These are phyloP conservation scores for Candida glucosophila DNA, from an alignment of 1,139 yeast genomes.

Conservation along the genomic window DNA sequence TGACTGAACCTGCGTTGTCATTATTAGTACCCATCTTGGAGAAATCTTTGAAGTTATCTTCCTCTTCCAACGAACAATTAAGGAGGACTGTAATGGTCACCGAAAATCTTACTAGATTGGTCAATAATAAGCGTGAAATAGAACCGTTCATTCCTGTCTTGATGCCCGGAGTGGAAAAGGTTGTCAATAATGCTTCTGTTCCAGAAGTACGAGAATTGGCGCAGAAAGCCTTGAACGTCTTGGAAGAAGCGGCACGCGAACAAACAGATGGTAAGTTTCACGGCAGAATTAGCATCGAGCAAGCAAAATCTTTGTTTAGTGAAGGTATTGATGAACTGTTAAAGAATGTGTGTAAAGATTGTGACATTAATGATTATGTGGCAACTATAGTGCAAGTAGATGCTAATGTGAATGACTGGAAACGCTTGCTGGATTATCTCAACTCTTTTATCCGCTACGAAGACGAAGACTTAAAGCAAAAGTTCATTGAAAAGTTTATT, in stretches of 20 bases:
- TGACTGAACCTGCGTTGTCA: constrained; percentile 90
- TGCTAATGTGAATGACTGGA: constrained; percentile 90
- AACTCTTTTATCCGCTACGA: constrained; percentile 28
- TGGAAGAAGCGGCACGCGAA: constrained; percentile 72
- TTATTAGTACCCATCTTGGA: constrained; percentile 86
- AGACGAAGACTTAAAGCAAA: constrained; percentile 29
- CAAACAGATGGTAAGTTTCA: constrained; percentile 64
- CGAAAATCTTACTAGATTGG: constrained; percentile 91
- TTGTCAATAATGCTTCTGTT: constrained; percentile 79
- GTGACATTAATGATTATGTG: constrained; percentile 38
- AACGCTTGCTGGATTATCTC: constrained; percentile 53
- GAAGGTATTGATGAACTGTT: too few species aligned
- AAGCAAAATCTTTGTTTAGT: constrained; percentile 45
- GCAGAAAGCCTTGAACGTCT: constrained; percentile 69
- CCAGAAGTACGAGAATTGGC: constrained; percentile 97
- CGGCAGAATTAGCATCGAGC: constrained; percentile 56
- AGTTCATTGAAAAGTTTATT: constrained; percentile 40
- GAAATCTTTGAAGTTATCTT: constrained; percentile 80
- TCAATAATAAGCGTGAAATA: constrained; percentile 87
- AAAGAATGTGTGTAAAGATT: constrained; percentile 13
- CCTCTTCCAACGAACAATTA: constrained; percentile 89
- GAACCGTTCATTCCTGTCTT: constrained; percentile 79
- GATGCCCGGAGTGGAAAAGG: constrained; percentile 85
- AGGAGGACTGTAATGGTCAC: constrained; percentile 96
- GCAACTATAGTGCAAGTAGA: constrained; percentile 52